Evolutionary conservation across 805 yeast species (phyloP).

Genomic region (Saturnispora diversa): DNA sequence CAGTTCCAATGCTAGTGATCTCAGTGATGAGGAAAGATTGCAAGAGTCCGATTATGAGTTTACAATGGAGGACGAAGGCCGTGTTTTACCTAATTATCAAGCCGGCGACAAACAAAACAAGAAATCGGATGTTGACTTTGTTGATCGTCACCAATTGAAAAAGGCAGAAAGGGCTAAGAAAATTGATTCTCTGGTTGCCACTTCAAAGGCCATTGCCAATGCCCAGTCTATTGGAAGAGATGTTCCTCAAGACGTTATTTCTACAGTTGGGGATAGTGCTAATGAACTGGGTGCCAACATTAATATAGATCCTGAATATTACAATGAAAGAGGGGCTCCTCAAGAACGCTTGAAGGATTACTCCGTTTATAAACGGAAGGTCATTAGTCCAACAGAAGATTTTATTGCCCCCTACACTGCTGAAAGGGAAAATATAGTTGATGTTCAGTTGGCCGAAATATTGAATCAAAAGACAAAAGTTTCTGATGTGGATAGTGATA

Average conservation of each 20-base stretch:
- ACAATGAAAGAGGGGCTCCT: slow-evolving; percentile 42
- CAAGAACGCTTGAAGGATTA: slow-evolving; percentile 48
- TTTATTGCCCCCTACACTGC: slow-evolving; percentile 54
- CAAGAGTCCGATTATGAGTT: slow-evolving; percentile 54
- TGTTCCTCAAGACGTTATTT: slow-evolving; percentile 27
- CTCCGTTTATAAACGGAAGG: slow-evolving; percentile 48
- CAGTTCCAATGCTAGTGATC: slow-evolving; percentile 14
- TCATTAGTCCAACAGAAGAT: slow-evolving; percentile 35
- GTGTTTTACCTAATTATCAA: slow-evolving; percentile 45
- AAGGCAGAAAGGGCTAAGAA: slow-evolving; percentile 43
- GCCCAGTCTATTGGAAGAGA: slow-evolving; percentile 37
- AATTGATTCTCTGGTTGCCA: slow-evolving; percentile 49
- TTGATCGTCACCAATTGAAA: slow-evolving; percentile 30
- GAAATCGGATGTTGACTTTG: slow-evolving; percentile 27
- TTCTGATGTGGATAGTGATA: slow-evolving; percentile 48
- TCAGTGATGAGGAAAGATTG: slow-evolving; percentile 52
- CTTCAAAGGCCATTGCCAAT: slow-evolving; percentile 51
- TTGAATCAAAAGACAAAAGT: slow-evolving; percentile 46
- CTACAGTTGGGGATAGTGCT: slow-evolving; percentile 27
- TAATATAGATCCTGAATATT: slow-evolving; percentile 34
- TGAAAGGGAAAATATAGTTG: slow-evolving; percentile 57
- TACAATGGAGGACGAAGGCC: slow-evolving; percentile 54
- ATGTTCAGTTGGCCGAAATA: slow-evolving; percentile 48
- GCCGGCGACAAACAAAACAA: background rate
- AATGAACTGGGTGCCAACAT: slow-evolving; percentile 36